Conservation (phyloP, 331 rosid species). For the Acacia concinna region DNA sequence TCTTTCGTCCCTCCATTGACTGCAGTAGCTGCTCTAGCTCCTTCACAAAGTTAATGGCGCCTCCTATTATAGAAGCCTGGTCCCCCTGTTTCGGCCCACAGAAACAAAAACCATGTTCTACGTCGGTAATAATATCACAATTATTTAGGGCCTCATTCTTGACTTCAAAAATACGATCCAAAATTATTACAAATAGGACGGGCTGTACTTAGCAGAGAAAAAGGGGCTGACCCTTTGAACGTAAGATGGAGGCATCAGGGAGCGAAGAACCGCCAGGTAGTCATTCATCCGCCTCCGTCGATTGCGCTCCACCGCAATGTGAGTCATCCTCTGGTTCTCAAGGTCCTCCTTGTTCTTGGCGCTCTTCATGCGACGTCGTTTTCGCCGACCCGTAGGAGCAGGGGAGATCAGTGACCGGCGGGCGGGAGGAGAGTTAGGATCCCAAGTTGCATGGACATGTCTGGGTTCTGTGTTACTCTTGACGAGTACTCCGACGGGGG, state of each 20-base stretch:
- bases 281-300: conserved; percentile 77
- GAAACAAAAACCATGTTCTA: conserved; percentile 5
- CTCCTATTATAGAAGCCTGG: conserved; percentile 95
- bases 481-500: conserved; percentile 2
- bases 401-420: conserved; percentile 12
- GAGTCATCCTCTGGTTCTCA: conserved; percentile 72
- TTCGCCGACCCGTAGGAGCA: conserved; percentile 40
- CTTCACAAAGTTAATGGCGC: conserved; percentile 90
- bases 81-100: conserved; percentile 60
- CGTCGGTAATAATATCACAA: background rate
- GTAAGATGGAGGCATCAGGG: conserved; percentile 73
- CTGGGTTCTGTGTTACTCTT: conserved; percentile 21
- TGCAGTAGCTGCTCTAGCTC: conserved; percentile 77
- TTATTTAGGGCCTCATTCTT: background rate
- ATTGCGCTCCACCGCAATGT: conserved; percentile 79
- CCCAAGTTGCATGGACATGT: conserved; percentile 28
- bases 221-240: conserved; percentile 57
- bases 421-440: conserved; percentile 44
- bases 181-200: conserved; percentile 8
- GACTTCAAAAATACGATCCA: background rate
- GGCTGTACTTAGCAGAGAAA: background rate
- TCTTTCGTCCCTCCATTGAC: conserved; percentile 50
- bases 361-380: conserved; percentile 35
- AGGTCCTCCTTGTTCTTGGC: conserved; percentile 51
- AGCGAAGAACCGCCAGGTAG: conserved; percentile 52